phyloP scores from a whole-genome alignment of 2,329 filamentous ascomycete species.

The Neurospora crassa region DNA sequence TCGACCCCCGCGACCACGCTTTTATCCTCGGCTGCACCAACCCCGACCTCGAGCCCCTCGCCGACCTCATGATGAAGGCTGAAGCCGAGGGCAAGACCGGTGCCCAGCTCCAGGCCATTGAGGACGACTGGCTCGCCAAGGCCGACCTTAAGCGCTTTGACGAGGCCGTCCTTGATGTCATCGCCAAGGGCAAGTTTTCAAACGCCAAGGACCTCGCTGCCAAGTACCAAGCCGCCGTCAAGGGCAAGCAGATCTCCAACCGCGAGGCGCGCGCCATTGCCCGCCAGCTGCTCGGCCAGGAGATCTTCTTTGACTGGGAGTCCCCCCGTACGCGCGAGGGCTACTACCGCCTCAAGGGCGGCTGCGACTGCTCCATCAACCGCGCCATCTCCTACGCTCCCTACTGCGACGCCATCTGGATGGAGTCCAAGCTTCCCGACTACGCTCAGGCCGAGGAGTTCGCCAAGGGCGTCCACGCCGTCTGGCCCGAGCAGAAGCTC shows the following conservation, averaged over 20 bases:
- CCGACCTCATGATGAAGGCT: slow-evolving; percentile 82
- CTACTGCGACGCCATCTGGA: slow-evolving; percentile 96
- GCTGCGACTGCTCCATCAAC: slow-evolving; percentile 84
- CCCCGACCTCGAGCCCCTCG: slow-evolving; percentile 69
- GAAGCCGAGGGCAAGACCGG: slow-evolving; percentile 76
- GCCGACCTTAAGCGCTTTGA: slow-evolving; percentile 82
- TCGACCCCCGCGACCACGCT: slow-evolving; percentile 87
- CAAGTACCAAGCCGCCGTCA: slow-evolving; percentile 56
- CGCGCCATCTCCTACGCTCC: slow-evolving; percentile 85
- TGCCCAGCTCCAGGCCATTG: slow-evolving; percentile 74
- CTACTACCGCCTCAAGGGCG: slow-evolving; percentile 87
- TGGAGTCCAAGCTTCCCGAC: slow-evolving; percentile 97
- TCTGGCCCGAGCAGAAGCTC: slow-evolving; percentile 94
- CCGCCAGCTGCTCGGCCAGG: slow-evolving; percentile 63
- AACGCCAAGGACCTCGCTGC: slow-evolving; percentile 61
- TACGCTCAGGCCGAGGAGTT: slow-evolving; percentile 88
- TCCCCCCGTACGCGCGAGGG: slow-evolving; percentile 86
- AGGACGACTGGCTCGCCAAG: slow-evolving; percentile 76
- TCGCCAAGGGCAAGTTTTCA: slow-evolving; percentile 56
- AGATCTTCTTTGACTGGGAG: slow-evolving; percentile 93
- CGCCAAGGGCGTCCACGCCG: slow-evolving; percentile 83
- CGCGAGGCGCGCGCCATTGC: slow-evolving; percentile 72
- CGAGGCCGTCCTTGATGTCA: slow-evolving; percentile 77
- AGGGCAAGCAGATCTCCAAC: slow-evolving; percentile 69
- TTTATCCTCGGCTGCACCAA: slow-evolving; percentile 92